Base-by-base conservation (phyloP, 305 asterid species). In the Coffea humblotiana region DNA sequence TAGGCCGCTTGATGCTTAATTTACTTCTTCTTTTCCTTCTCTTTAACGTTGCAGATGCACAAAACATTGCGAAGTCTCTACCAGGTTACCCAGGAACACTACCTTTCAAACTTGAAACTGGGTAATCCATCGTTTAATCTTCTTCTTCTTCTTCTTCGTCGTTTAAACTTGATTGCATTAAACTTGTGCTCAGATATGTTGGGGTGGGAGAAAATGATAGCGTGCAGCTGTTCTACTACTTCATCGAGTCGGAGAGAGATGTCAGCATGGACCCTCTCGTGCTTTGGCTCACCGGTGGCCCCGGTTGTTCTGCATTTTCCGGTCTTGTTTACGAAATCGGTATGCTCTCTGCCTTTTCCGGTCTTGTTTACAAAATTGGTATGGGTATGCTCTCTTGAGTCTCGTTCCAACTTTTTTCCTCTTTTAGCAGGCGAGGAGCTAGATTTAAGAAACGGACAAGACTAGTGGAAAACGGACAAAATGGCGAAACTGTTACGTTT, bases 241-340 rank as follows among this genome's bases (percentile, higher is more conserved):
- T 87, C 37, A 37, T 81, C 9, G 81, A 83, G 74, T 87, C 92
- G 0, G 88, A 85, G 73, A 47, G 83, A 29, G 81, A 85, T 69
- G 86, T 89, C 3, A 37, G 45, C 68, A 64, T 75, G 19, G 92
- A 88, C 25, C 91, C 94, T 32, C 82, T 88, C 35, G 0, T 90
- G 56, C 79, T 88, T 32, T 90, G 92, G 91, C 77, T 90, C 71
- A 82, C 86, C 10, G 94, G 92, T 0, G 92, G 92, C 27, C 91
- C 94, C 35, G 89, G 90, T 27, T 90, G 94, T 69, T 83, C 90
- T 15, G 83, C 82, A 67, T 73, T 90, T 1, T 84, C 89, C 67
- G 79, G 69, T 72, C 60, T 90, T 58, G 23, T 86, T 14, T 87
- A 78, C 60, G 90, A 87, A 74, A 84, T 83, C 3, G 90, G 92